A percentile compares a stretch with the other conserved stretches of the same genome.
phyloP scores from a whole-genome alignment of 257 asterid species.

The Misopates orontium region DNA sequence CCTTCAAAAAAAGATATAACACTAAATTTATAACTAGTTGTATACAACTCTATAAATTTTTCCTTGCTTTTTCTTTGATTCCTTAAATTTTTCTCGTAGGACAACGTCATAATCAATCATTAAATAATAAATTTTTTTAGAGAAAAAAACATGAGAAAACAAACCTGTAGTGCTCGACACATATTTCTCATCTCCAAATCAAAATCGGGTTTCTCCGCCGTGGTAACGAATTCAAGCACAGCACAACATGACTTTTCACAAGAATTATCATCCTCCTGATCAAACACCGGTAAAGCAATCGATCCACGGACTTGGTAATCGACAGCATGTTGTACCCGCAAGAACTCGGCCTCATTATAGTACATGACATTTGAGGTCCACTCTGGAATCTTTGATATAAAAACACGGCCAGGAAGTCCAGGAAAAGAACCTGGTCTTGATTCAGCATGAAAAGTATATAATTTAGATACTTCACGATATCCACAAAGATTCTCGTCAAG shows the following conservation, averaged over 20 bases:
- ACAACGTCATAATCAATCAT: too few relatives aligned
- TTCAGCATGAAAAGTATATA: conserved; percentile 56
- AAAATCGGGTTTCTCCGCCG: conserved; percentile 51
- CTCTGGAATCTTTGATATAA: conserved; percentile 66
- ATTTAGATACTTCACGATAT: conserved; percentile 66
- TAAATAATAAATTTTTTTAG: too few relatives aligned
- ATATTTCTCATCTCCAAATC: conserved; percentile 54
- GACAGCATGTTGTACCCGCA: conserved; percentile 55
- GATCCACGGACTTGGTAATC: conserved; percentile 69
- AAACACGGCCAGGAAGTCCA: too few relatives aligned
- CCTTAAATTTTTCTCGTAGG: too few relatives aligned
- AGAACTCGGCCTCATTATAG: conserved; percentile 58
- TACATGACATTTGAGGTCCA: conserved; percentile 76
- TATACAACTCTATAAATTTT: too few relatives aligned
- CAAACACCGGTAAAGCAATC: conserved; percentile 72
- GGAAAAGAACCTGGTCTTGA: conserved; percentile 38
- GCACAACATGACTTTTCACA: conserved; percentile 63
- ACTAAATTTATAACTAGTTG: too few relatives aligned
- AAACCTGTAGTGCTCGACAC: conserved; percentile 61
- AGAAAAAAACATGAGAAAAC: too few relatives aligned
- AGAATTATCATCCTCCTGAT: too few relatives aligned
- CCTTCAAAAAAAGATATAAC: too few relatives aligned
- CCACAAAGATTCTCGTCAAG: conserved; percentile 58
- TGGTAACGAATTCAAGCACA: conserved; percentile 74
- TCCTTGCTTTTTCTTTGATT: too few relatives aligned